Evolutionary conservation across 2,329 filamentous ascomycete genomes (phyloP), one percentile per base, ranked within the genome.

Genomic region (Chaetomiaceae sp.): DNA sequence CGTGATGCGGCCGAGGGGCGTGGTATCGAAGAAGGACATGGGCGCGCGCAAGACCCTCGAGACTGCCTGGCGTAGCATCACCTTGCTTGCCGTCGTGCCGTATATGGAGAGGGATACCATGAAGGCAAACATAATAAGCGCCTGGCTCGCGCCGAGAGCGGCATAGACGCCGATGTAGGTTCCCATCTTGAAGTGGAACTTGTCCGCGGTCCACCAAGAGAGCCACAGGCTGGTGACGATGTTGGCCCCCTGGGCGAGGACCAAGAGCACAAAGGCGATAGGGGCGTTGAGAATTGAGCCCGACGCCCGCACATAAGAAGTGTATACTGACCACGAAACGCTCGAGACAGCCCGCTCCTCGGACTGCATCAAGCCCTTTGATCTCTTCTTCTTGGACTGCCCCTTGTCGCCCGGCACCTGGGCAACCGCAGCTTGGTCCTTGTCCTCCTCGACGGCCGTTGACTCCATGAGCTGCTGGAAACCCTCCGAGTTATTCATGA

Each of bases 1-100:
- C 19, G 90, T 96, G 66, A 97, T 96, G 33, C 92, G 86, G 17
- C 93, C 93, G 1, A 97, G 78, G 0, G 93, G 93, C 0, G 93
- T 97, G 0, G 93, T 97, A 62, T 99, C 93, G 70, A 97, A 97
- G 72, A 97, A 97, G 4, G 87, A 86, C 89, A 85, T 84, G n/a
- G 82, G 82, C 3, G 82, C 82, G 21, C 82, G 75, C n/a, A 85
- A 70, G 1, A 93, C 89, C 14, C 87, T 79, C 8, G 77, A 82
- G 61, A 97, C 87, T 6, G 93, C 92, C 31, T 82, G 76, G 25
- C 86, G 81, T 44, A 97, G 78, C 81, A 97, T 89, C 34, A 77
- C 76, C 66, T 87, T 92, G 64, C 88, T 93, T 5, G 91, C 81
- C 17, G 79, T 82, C 1, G 93, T 96, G 40, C 91, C 89, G 48